Evolutionary conservation across 768 basidiomycete genomes (phyloP).

Genomic region (Termitomyces titanicus): DNA sequence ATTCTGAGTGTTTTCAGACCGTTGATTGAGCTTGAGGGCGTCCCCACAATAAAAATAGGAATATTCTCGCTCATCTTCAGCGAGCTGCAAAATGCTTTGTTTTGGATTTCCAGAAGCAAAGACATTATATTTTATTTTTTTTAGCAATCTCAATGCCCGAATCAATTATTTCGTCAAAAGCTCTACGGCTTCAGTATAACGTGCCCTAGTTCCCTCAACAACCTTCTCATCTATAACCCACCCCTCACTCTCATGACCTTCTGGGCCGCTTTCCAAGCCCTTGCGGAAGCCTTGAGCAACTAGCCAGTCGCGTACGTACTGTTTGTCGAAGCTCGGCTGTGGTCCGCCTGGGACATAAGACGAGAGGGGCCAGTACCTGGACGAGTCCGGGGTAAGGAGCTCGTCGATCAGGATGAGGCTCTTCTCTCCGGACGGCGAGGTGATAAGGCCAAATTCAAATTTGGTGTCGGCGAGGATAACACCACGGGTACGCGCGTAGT

Average conservation of each 20-base stretch:
- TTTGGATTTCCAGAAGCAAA: background rate
- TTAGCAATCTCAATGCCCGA: background rate
- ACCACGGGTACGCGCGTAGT: constrained; percentile 67
- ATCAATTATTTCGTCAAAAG: constrained; percentile 37
- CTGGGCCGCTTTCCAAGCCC: constrained; percentile 73
- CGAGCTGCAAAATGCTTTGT: no score
- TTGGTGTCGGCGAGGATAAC: constrained; percentile 98
- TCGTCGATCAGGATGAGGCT: constrained; percentile 90
- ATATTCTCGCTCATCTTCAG: no score
- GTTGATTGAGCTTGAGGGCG: no score
- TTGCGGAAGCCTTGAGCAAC: constrained; percentile 68
- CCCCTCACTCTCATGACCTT: constrained; percentile 63
- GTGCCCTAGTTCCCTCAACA: constrained; percentile 68
- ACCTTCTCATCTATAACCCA: constrained; percentile 78
- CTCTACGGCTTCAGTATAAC: constrained; percentile 77
- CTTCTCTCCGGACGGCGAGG: constrained; percentile 20
- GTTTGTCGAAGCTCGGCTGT: constrained; percentile 95
- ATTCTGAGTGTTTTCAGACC: no score
- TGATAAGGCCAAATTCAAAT: constrained; percentile 92
- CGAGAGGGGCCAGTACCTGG: constrained; percentile 88
- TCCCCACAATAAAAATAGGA: no score
- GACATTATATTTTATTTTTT: no score
- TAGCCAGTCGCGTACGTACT: constrained; percentile 91
- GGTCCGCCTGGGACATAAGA: constrained; percentile 69
- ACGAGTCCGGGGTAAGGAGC: constrained; percentile 95